phyloP scores from a whole-genome alignment of 2,329 filamentous ascomycete species.

The Zymoseptoria passerinii region DNA sequence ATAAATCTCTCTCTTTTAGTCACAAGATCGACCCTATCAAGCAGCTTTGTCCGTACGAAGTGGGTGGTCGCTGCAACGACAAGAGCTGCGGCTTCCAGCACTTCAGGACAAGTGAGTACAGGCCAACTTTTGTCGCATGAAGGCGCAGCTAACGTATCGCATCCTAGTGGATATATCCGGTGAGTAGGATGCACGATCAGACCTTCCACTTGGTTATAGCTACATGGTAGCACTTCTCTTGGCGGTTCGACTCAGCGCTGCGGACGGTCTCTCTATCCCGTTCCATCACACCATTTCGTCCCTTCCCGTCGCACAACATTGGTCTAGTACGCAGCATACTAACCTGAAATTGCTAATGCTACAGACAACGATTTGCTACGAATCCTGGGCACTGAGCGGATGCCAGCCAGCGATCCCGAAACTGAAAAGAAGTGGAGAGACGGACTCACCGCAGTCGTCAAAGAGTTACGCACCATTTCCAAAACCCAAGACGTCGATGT shows the following conservation, averaged over 20 bases:
- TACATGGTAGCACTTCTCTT: background rate
- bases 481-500: constrained; percentile 54
- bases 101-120: constrained; percentile 48
- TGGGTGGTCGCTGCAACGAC: constrained; percentile 67
- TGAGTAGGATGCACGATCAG: background rate
- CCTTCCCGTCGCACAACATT: background rate
- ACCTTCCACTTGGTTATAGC: background rate
- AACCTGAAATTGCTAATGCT: constrained; percentile 24
- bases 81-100: constrained; percentile 69
- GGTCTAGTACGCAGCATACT: constrained; percentile 11
- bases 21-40: constrained; percentile 74
- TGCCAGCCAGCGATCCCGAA: constrained; percentile 19
- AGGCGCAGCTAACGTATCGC: background rate
- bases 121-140: background rate
- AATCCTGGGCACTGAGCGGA: constrained; percentile 21
- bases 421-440: constrained; percentile 43
- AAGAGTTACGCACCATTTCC: constrained; percentile 50
- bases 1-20: constrained; percentile 88
- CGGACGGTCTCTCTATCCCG: background rate
- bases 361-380: constrained; percentile 27
- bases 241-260: background rate
- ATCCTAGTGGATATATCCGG: background rate
- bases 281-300: background rate
- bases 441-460: constrained; percentile 54
- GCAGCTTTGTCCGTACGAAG: constrained; percentile 68